A percentile compares a stretch with the other conserved stretches of the same genome.
These are phyloP conservation scores for Fusarium cicatricum DNA, from an alignment of 2,329 filamentous ascomycete genomes.

Conservation along the genomic window DNA sequence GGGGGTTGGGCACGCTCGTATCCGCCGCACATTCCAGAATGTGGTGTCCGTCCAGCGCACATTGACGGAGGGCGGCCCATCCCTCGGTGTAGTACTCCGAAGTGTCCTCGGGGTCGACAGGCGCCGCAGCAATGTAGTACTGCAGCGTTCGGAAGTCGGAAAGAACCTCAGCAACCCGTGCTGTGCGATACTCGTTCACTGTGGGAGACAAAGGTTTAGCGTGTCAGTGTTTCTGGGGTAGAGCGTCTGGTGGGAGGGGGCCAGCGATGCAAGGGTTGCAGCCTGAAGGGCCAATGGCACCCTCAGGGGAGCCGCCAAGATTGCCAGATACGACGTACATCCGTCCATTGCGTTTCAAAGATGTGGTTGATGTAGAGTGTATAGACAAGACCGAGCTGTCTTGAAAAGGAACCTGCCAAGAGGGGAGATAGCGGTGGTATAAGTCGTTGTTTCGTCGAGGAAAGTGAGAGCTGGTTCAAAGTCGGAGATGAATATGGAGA, in stretches of 20 bases:
- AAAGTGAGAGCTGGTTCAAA: slow-evolving; percentile 3
- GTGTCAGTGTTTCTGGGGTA: slow-evolving; percentile 31
- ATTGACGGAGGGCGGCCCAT: slow-evolving; percentile 69
- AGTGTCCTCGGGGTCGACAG: slow-evolving; percentile 61
- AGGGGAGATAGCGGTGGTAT: background rate
- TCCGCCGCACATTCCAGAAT: slow-evolving; percentile 72
- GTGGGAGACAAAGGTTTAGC: slow-evolving; percentile 12
- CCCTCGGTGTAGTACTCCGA: slow-evolving; percentile 71
- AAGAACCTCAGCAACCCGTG: slow-evolving; percentile 68
- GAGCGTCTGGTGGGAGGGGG: background rate
- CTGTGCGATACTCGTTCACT: slow-evolving; percentile 69
- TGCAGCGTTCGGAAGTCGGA: slow-evolving; percentile 69
- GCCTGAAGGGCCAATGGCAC: slow-evolving; percentile 9
- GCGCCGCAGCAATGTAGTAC: slow-evolving; percentile 67
- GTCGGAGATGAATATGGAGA: slow-evolving; percentile 13
- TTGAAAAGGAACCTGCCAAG: slow-evolving; percentile 6
- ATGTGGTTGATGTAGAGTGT: slow-evolving; percentile 8
- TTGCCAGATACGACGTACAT: slow-evolving; percentile 34
- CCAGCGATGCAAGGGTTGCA: slow-evolving; percentile 1
- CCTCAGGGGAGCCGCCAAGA: slow-evolving; percentile 10
- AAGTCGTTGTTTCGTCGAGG: slow-evolving; percentile 11
- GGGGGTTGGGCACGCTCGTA: slow-evolving; percentile 62
- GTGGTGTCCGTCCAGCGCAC: slow-evolving; percentile 68
- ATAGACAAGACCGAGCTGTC: slow-evolving; percentile 6
- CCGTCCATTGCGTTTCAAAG: slow-evolving; percentile 36